Evolutionary conservation across 2,329 filamentous ascomycete genomes (phyloP), one percentile per base, ranked within the genome.

Genomic region (Tolypocladium tundrense): DNA sequence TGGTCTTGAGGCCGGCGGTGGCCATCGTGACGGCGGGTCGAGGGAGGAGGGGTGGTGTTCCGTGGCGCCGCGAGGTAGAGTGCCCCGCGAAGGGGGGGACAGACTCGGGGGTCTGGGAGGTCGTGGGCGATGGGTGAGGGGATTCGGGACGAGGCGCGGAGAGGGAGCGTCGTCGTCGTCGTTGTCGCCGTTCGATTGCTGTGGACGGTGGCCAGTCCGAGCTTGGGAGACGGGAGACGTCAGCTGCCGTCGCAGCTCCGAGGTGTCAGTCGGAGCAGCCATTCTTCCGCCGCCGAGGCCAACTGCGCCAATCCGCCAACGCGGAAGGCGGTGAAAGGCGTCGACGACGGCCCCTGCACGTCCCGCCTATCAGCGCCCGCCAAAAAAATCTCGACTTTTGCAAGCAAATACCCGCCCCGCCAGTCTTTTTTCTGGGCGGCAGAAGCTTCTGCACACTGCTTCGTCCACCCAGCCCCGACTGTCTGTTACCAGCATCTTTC

Each of bases 1-100:
- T 99, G 66, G 94, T 99, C 79, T 97, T 97, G 70, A 99, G 87
- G 72, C 94, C 94, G 67, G 94, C 91, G 79, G 90, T 84, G 77
- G 81, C 73, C 82, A 85, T 84, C 63, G 68, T 79, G 76, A 69
- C 21, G 61, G 64, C 37, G 37, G 48, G 50, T 14, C 31, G 55
- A 41, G 39, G 27, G 39, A 53, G 58, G 51, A 21, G 58, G 57
- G 48, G 54, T 35, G 40, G 56, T n/a, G 35, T 42, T 60, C n/a
- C 3, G 43, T 14, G 27, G 53, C 24, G n/a, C 40, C 5, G 31
- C 24, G 40, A 11, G 39, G 16, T 19, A 52, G 40, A 40, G 42
- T n/a, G 53, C 58, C 60, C 59, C 61, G 58, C 60, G 58, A 50
- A 43, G 33, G 60, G 59, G 55, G 56, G 35, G 42, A 27, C 10